Percentiles rank a stretch among this genome's conserved stretches.
Conservation (phyloP, 805 yeast species). For the Saccharomycopsis guyanensis region DNA sequence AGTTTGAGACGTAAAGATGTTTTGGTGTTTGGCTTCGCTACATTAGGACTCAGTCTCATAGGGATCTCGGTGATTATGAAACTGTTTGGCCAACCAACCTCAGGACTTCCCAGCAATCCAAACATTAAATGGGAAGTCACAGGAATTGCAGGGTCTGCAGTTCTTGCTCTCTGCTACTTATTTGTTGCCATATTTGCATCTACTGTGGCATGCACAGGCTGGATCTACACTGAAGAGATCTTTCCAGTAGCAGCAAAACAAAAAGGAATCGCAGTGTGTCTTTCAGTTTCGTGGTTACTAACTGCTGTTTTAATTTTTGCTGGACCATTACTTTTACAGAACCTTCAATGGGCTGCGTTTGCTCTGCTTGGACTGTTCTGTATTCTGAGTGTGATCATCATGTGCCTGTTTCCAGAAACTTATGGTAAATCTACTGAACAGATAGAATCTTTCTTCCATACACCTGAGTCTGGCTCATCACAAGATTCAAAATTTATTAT, state of each 20-base stretch:
- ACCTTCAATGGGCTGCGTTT: slow-evolving; percentile 35
- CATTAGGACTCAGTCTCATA: slow-evolving; percentile 31
- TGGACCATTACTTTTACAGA: slow-evolving; percentile 33
- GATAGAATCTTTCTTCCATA: slow-evolving; percentile 20
- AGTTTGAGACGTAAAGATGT: slow-evolving; percentile 40
- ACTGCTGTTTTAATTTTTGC: slow-evolving; percentile 32
- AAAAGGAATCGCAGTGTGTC: slow-evolving; percentile 40
- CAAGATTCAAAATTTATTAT: no score
- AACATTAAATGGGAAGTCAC: slow-evolving; percentile 31
- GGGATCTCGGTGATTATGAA: slow-evolving; percentile 33
- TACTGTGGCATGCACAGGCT: slow-evolving; percentile 39
- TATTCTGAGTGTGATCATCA: slow-evolving; percentile 28
- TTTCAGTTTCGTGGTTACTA: slow-evolving; percentile 39
- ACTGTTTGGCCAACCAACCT: slow-evolving; percentile 28
- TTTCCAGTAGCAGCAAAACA: slow-evolving; percentile 38
- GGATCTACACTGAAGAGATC: slow-evolving; percentile 44
- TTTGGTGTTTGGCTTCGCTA: slow-evolving; percentile 35
- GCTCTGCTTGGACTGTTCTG: slow-evolving; percentile 31
- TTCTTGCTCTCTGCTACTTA: slow-evolving; percentile 38
- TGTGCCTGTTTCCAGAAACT: slow-evolving; percentile 39
- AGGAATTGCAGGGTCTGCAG: slow-evolving; percentile 34
- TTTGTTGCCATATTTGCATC: slow-evolving; percentile 41
- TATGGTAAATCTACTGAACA: slow-evolving; percentile 26
- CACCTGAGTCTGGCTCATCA: no score
- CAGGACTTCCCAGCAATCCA: slow-evolving; percentile 29